Evolutionary conservation across 768 basidiomycete species (phyloP), one percentile per base, ranked within the genome.

Genomic region (Dacryopinax primogenitus): DNA sequence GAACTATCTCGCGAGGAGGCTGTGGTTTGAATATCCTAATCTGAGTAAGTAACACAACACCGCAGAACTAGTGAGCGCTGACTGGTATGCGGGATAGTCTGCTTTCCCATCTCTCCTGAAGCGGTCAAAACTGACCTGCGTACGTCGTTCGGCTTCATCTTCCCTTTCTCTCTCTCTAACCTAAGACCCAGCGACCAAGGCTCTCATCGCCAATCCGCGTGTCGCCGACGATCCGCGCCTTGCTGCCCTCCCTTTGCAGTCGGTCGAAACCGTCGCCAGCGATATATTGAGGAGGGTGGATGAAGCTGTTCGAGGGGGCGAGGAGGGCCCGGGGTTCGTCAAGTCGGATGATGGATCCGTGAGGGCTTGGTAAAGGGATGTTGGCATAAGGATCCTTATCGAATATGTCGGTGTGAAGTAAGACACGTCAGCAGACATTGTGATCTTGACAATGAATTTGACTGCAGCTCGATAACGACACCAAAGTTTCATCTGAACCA

Each of bases 1-100:
- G 36, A 70, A 70, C 58, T 69, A 15, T 36, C 3, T 66, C 18
- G 51, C 63, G 23, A n/a, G n/a, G 15, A 67, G 47, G 37, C 33
- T 70, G 32, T 33, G 63, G 15, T n/a, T 21, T 35, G 63, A 65
- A 61, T 44, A 61, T 32, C 45, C 45, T 15, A 26, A 47, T 9
- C 12, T 47, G 23, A 26, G 45, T 47, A 26, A 39, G 37, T 39
- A 11, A n/a, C n/a, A 39, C 37, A n/a, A 39, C 12, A 11, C n/a
- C 45, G 12, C 45, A 12, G 7, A 47, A 47, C 11, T 18, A 47
- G 45, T 13, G 9, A 21, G 7, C 9, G 45, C 9, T 47, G 13
- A 23, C 13, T 13, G 45, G 23, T 9, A 26, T 47, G 12, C 9
- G 23, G 45, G 13, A 15, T 47, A 23, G 23, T 62, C 11, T 21